Evolutionary conservation across 805 yeast genomes (phyloP).

Genomic region (Saturnispora mendoncae): DNA sequence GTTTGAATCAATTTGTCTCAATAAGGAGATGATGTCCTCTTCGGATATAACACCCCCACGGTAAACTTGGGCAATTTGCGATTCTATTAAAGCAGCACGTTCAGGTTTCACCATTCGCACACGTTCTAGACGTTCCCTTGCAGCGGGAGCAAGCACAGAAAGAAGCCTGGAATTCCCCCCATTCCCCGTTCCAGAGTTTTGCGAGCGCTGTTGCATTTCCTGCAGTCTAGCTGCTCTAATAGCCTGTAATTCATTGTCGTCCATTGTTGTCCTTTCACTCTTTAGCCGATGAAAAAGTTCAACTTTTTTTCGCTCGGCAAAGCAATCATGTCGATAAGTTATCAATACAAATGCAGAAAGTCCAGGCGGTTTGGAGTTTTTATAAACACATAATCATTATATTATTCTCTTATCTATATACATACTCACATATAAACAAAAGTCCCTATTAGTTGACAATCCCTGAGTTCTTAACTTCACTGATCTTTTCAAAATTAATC

Average conservation of each 20-base stretch:
- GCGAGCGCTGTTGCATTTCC: conserved; percentile 47
- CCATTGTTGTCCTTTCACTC: conserved; percentile 62
- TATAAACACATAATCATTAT: too few relatives aligned
- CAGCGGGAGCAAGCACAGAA: conserved; percentile 67
- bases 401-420: too few relatives aligned
- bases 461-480: conserved; percentile 32
- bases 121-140: conserved; percentile 79
- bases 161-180: conserved; percentile 30
- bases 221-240: conserved; percentile 87
- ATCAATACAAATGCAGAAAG: too few relatives aligned
- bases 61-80: conserved; percentile 61
- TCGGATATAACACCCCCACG: conserved; percentile 79
- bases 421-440: not conserved
- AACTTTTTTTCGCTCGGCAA: too few relatives aligned
- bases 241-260: conserved; percentile 78
- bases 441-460: conserved; percentile 16
- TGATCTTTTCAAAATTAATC: conserved; percentile 63
- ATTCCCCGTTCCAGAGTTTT: conserved; percentile 19
- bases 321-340: too few relatives aligned
- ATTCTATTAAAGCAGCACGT: conserved; percentile 81
- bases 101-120: conserved; percentile 88
- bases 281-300: too few relatives aligned
- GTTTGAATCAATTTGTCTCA: conserved; percentile 62
- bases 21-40: conserved; percentile 69
- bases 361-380: too few relatives aligned